Conservation (phyloP, 208 protist genomes). For the Trypanosoma avium region DNA sequence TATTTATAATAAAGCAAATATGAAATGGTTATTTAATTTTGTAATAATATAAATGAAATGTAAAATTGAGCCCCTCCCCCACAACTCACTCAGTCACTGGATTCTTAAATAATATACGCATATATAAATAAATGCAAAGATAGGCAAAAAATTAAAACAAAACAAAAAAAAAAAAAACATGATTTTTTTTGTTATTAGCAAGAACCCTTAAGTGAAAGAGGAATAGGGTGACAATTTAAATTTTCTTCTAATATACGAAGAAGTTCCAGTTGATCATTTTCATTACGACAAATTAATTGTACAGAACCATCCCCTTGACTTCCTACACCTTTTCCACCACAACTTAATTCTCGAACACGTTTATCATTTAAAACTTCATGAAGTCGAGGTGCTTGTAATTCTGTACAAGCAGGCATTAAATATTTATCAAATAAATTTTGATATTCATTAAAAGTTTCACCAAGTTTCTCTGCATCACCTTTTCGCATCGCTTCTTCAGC, state of each 20-base stretch:
- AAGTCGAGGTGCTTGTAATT: slow-evolving; percentile 28
- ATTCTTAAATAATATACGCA: neutral
- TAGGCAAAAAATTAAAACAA: neutral
- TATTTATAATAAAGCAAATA: too few relatives aligned
- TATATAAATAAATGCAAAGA: neutral
- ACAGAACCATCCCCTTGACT: slow-evolving; percentile 42
- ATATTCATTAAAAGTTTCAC: slow-evolving; percentile 24
- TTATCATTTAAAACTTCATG: slow-evolving; percentile 23
- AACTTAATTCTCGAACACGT: slow-evolving; percentile 10
- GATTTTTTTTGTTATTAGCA: slow-evolving; percentile 1
- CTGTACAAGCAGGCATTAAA: slow-evolving; percentile 22
- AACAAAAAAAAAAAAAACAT: neutral
- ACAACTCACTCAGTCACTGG: too few relatives aligned
- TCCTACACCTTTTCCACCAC: slow-evolving; percentile 40
- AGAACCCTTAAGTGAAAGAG: neutral
- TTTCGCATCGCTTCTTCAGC: neutral
- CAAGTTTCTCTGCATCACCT: slow-evolving; percentile 29
- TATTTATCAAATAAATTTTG: slow-evolving; percentile 30
- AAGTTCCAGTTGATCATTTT: slow-evolving; percentile 5
- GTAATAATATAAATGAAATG: too few relatives aligned
- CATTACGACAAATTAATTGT: slow-evolving; percentile 27
- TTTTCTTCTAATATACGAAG: slow-evolving; percentile 1
- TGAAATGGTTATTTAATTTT: too few relatives aligned
- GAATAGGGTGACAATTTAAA: neutral
- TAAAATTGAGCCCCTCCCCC: too few relatives aligned